These are phyloP conservation scores for Leptosphaerulina australis DNA, from an alignment of 2,329 filamentous ascomycete species.

Conservation along the genomic window DNA sequence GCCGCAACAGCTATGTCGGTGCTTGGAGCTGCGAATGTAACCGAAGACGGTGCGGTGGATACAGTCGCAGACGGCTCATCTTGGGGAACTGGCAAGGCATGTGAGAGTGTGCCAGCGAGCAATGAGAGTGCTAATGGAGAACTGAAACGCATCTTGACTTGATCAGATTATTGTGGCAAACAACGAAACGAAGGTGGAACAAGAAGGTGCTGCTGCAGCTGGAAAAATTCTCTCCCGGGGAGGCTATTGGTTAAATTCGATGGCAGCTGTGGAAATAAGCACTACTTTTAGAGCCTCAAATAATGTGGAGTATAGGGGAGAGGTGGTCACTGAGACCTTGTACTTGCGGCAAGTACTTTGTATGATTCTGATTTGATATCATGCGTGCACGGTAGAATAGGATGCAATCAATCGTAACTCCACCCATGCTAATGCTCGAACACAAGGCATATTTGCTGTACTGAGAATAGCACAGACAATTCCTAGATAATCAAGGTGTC, in stretches of 20 bases:
- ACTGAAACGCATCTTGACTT: constrained; percentile 35
- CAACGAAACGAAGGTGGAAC: not conserved
- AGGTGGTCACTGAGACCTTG: not conserved
- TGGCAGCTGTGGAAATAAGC: not conserved
- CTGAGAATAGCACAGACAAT: constrained; percentile 3
- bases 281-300: not conserved
- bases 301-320: constrained; percentile 1
- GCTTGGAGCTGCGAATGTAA: constrained; percentile 25
- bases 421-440: not conserved
- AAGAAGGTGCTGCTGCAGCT: constrained; percentile 10
- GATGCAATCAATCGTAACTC: not conserved
- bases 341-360: not conserved
- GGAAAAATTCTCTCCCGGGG: not conserved
- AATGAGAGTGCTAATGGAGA: constrained; percentile 31
- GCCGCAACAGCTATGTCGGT: constrained; percentile 29
- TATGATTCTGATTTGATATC: constrained; percentile 4
- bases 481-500: not conserved
- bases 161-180: not conserved
- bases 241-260: constrained; percentile 8
- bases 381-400: not conserved
- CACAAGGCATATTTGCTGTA: constrained; percentile 1
- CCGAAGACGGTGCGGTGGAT: constrained; percentile 13
- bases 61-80: constrained; percentile 14
- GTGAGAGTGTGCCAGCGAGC: constrained; percentile 31
- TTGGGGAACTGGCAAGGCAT: constrained; percentile 34